These are phyloP conservation scores for Kalaharituber pfeilii DNA, from an alignment of 2,329 filamentous ascomycete species.

Conservation along the genomic window DNA sequence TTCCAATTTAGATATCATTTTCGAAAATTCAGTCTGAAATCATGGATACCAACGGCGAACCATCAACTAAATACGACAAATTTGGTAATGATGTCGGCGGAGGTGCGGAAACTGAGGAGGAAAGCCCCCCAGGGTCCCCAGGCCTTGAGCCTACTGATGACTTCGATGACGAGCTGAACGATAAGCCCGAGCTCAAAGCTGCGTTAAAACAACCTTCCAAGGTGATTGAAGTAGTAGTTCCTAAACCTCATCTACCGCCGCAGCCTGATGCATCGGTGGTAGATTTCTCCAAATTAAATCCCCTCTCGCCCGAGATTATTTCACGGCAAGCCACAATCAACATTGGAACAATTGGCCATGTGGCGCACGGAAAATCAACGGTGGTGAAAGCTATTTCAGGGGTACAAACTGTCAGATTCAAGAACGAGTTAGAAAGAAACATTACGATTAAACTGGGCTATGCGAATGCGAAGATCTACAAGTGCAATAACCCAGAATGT, in stretches of 20 bases:
- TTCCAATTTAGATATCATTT: background rate
- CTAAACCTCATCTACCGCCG: constrained; percentile 50
- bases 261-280: constrained; percentile 86
- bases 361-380: constrained; percentile 96
- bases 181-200: constrained; percentile 52
- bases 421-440: constrained; percentile 98
- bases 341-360: constrained; percentile 94
- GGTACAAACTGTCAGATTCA: constrained; percentile 97
- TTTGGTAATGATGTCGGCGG: constrained; percentile 57
- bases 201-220: constrained; percentile 63
- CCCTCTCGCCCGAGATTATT: constrained; percentile 90
- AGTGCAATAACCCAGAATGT: constrained; percentile 84
- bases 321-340: constrained; percentile 97
- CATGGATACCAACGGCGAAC: constrained; percentile 41
- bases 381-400: constrained; percentile 98
- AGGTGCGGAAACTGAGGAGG: constrained; percentile 41
- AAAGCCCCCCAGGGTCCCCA: constrained; percentile 38
- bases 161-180: constrained; percentile 38
- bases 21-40: constrained; percentile 24
- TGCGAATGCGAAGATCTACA: constrained; percentile 98
- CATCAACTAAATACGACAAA: constrained; percentile 40
- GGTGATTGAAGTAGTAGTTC: constrained; percentile 33
- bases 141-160: constrained; percentile 40
- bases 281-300: constrained; percentile 62
- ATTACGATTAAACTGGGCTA: constrained; percentile 99